phyloP scores from a whole-genome alignment of 2,329 filamentous ascomycete genomes.

The Rugonectria rugulosa region DNA sequence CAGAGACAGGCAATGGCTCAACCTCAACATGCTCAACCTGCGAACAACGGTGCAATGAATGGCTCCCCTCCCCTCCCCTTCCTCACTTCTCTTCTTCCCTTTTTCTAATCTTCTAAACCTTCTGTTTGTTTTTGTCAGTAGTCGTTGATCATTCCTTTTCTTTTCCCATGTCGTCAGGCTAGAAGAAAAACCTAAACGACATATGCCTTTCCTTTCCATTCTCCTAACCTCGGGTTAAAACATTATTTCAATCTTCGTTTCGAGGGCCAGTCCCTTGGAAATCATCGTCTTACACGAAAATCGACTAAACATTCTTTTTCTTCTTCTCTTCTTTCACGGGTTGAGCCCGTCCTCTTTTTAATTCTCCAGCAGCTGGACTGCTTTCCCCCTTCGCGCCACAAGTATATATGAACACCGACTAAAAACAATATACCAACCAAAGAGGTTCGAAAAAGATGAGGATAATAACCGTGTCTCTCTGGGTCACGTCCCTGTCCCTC shows the following conservation, averaged over 20 bases:
- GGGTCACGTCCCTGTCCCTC: conserved; percentile 24
- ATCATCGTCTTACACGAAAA: conserved; percentile 1
- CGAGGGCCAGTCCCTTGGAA: conserved; percentile 2
- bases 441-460: conserved; percentile 8
- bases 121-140: conserved; percentile 26
- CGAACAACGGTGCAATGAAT: no score
- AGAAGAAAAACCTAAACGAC: conserved; percentile 27
- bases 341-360: conserved; percentile 3
- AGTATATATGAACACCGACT: conserved; percentile 3
- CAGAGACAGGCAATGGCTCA: no score
- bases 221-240: no score
- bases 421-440: neutral
- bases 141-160: conserved; percentile 26
- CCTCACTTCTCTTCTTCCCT: conserved; percentile 14
- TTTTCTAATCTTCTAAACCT: conserved; percentile 7
- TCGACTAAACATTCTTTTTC: conserved; percentile 4
- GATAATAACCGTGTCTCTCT: conserved; percentile 5
- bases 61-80: conserved; percentile 8
- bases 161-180: conserved; percentile 27
- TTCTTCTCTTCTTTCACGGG: conserved; percentile 12
- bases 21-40: no score
- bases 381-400: conserved; percentile 20
- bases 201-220: conserved; percentile 10
- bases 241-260: conserved; percentile 17
- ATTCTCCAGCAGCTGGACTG: conserved; percentile 38